Percentiles rank a stretch among this genome's conserved stretches.
Conservation (phyloP, 345 rosid species). For the Salix brachista region DNA sequence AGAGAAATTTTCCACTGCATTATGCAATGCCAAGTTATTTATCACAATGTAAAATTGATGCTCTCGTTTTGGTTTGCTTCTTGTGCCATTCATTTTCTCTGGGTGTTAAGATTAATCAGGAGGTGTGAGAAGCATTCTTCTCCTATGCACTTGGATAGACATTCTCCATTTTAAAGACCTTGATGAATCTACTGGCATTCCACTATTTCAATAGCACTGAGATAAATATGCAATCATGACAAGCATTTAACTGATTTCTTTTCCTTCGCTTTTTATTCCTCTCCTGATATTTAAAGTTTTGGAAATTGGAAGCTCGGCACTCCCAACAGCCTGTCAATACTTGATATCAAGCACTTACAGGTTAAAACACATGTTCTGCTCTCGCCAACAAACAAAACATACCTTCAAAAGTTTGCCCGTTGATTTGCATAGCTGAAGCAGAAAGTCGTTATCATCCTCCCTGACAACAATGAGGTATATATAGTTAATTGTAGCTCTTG, state of each 20-base stretch:
- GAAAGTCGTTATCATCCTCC: slow-evolving; percentile 80
- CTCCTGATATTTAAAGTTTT: too few relatives aligned
- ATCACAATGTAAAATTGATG: too few relatives aligned
- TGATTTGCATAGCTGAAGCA: slow-evolving; percentile 72
- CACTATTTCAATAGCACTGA: too few relatives aligned
- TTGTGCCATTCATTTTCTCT: neutral
- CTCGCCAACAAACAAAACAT: slow-evolving; percentile 1
- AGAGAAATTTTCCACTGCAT: too few relatives aligned
- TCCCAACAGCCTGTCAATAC: neutral
- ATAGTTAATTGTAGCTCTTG: too few relatives aligned
- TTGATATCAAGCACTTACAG: neutral
- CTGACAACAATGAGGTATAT: slow-evolving; percentile 31
- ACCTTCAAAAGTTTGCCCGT: slow-evolving; percentile 87
- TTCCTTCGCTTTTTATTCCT: too few relatives aligned
- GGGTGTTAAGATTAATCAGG: too few relatives aligned
- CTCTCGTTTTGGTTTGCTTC: too few relatives aligned
- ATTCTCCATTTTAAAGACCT: neutral
- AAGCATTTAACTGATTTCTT: neutral
- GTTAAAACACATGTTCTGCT: neutral
- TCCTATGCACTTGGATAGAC: neutral
- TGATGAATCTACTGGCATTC: neutral
- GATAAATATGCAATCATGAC: neutral
- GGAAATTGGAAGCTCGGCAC: too few relatives aligned
- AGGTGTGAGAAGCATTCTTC: neutral
- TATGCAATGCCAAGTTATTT: too few relatives aligned